Evolutionary conservation across 1,284 basidiomycete species (phyloP).

Genomic region (Trichosporon ovoides): DNA sequence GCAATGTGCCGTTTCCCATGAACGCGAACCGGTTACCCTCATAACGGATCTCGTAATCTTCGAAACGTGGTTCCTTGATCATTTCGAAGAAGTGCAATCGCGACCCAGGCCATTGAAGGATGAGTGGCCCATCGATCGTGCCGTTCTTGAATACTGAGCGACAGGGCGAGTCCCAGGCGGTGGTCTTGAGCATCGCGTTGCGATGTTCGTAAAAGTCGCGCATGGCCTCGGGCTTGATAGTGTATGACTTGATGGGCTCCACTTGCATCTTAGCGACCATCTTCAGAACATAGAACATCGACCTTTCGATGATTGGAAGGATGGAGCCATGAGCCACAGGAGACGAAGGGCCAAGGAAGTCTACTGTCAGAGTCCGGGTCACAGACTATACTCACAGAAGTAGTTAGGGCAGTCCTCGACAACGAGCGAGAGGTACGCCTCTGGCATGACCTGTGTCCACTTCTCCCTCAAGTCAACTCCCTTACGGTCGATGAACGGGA

Average conservation of each 20-base stretch:
- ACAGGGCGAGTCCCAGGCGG: constrained; percentile 2
- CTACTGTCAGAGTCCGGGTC: constrained; percentile 7
- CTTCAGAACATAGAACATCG: constrained; percentile 11
- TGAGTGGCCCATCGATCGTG: constrained; percentile 7
- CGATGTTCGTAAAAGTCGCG: constrained; percentile 7
- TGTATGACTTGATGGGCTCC: constrained; percentile 8
- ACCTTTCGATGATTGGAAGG: constrained; percentile 2
- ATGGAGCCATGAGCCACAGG: no score
- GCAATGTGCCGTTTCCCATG: no score
- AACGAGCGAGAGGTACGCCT: constrained; percentile 11
- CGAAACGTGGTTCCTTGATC: constrained; percentile 9
- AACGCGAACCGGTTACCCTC: no score
- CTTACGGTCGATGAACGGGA: constrained; percentile 21
- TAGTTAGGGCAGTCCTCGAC: constrained; percentile 13
- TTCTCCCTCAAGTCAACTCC: not conserved
- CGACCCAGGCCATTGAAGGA: constrained; percentile 10
- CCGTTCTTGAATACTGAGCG: constrained; percentile 12
- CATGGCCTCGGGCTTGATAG: constrained; percentile 7
- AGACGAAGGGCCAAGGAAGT: constrained; percentile 8
- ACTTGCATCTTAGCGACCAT: constrained; percentile 14
- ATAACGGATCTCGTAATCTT: not conserved
- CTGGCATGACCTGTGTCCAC: not conserved
- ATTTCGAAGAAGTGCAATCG: constrained; percentile 8
- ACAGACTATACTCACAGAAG: constrained; percentile 2
- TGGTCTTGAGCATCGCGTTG: constrained; percentile 9